Percentiles rank a stretch among this genome's conserved stretches.
These are phyloP conservation scores for Calonectria hongkongensis DNA, from an alignment of 2,329 filamentous ascomycete genomes.

Conservation along the genomic window DNA sequence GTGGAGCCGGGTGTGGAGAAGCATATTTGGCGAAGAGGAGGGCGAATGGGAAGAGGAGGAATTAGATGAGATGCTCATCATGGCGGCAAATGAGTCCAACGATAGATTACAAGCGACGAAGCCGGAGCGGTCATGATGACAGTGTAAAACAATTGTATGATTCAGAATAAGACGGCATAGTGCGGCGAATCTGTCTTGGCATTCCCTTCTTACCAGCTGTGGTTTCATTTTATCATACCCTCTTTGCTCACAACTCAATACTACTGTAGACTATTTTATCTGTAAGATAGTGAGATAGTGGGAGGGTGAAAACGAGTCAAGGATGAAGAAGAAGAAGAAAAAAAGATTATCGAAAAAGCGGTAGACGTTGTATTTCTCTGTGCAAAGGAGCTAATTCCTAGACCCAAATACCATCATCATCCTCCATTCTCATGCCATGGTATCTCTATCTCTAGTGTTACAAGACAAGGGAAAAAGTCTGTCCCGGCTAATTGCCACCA, in stretches of 20 bases:
- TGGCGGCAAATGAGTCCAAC: constrained; percentile 56
- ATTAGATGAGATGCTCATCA: constrained; percentile 63
- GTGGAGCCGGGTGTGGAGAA: constrained; percentile 87
- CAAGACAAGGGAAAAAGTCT: constrained; percentile 49
- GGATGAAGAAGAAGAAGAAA: neutral
- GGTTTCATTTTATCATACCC: constrained; percentile 28
- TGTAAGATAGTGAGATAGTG: constrained; percentile 7
- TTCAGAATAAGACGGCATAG: constrained; percentile 35
- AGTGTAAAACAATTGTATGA: constrained; percentile 55
- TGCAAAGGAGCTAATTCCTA: constrained; percentile 30
- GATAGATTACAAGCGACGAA: constrained; percentile 41
- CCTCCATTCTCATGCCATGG: constrained; percentile 46
- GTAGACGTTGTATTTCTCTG: constrained; percentile 38
- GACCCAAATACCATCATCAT: constrained; percentile 34
- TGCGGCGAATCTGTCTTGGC: constrained; percentile 25
- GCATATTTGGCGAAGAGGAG: constrained; percentile 77
- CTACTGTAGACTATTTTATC: constrained; percentile 43
- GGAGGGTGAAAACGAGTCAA: neutral
- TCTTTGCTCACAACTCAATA: constrained; percentile 42
- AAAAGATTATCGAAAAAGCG: constrained; percentile 17
- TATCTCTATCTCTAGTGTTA: constrained; percentile 57
- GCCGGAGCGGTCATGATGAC: constrained; percentile 44
- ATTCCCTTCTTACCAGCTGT: constrained; percentile 31
- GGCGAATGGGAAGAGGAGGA: constrained; percentile 77
- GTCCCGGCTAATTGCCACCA: constrained; percentile 42